phyloP scores from a whole-genome alignment of 257 asterid genomes.

The Leonotis leonurus region DNA sequence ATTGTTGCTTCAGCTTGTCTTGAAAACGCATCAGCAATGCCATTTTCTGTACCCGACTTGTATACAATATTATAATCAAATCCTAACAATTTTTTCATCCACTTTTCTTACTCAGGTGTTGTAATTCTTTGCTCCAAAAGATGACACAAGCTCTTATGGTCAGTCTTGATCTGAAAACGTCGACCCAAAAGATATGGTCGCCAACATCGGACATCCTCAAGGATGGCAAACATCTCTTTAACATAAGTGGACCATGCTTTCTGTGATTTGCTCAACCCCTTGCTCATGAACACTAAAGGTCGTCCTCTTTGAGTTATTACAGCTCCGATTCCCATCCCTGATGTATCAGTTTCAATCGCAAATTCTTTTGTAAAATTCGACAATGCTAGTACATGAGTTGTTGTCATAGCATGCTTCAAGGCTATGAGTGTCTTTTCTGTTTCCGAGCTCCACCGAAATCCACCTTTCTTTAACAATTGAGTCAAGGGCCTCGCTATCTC shows the following conservation, averaged over 20 bases:
- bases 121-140: not conserved
- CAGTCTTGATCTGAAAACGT: not conserved
- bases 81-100: not conserved
- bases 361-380: not conserved
- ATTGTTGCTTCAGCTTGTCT: not conserved
- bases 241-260: not conserved
- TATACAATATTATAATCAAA: not conserved
- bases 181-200: not conserved
- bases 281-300: not conserved
- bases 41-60: not conserved
- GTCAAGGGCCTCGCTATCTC: too few species aligned
- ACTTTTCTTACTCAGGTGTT: not conserved
- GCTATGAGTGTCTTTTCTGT: too few species aligned
- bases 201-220: not conserved
- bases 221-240: not conserved
- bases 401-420: not conserved
- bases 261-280: not conserved
- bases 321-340: not conserved
- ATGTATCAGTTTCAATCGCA: not conserved
- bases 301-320: not conserved
- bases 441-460: too few species aligned
- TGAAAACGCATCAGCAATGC: not conserved
- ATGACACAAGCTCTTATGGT: not conserved
- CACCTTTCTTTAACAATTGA: too few species aligned
- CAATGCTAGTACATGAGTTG: not conserved